A percentile compares a stretch with the other conserved stretches of the same genome.
These are phyloP conservation scores for Russula earlei DNA, from an alignment of 768 basidiomycete genomes.

Conservation along the genomic window DNA sequence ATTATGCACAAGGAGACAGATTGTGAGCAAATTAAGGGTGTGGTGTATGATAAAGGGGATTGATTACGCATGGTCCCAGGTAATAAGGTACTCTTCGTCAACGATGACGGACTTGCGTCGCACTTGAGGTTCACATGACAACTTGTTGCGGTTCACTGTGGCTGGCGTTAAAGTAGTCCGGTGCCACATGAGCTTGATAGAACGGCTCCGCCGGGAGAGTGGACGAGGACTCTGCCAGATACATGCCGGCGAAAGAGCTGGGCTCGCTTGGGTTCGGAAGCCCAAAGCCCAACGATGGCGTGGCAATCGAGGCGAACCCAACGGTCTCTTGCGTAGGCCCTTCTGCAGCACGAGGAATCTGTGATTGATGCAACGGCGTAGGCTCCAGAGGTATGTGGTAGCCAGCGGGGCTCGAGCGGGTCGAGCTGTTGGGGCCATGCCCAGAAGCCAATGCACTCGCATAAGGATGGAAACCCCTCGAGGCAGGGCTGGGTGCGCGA, in stretches of 20 bases:
- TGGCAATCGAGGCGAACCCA: neutral
- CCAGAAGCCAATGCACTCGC: constrained; percentile 19
- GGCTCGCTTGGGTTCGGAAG: constrained; percentile 9
- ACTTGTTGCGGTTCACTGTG: constrained; percentile 19
- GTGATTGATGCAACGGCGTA: constrained; percentile 15
- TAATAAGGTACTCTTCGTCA: constrained; percentile 11
- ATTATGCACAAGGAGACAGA: constrained; percentile 12
- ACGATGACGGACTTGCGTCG: neutral
- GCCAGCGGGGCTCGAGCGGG: constrained; percentile 33
- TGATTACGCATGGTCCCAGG: constrained; percentile 7
- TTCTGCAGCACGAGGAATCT: constrained; percentile 20
- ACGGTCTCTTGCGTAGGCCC: constrained; percentile 4
- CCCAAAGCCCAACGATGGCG: constrained; percentile 14
- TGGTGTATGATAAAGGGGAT: constrained; percentile 1
- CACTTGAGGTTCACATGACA: constrained; percentile 17
- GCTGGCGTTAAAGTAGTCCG: constrained; percentile 7
- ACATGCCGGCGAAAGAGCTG: constrained; percentile 21
- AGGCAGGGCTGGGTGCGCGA: constrained; percentile 1
- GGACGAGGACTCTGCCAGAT: constrained; percentile 26
- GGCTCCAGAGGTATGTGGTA: constrained; percentile 41
- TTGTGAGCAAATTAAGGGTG: constrained; percentile 6
- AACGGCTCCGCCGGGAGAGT: constrained; percentile 12
- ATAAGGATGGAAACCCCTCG: constrained; percentile 31
- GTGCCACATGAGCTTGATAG: neutral
- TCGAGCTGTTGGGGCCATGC: constrained; percentile 22